Evolutionary conservation across 139 green algal species (phyloP).

Genomic region (Chlorella sorokiniana): DNA sequence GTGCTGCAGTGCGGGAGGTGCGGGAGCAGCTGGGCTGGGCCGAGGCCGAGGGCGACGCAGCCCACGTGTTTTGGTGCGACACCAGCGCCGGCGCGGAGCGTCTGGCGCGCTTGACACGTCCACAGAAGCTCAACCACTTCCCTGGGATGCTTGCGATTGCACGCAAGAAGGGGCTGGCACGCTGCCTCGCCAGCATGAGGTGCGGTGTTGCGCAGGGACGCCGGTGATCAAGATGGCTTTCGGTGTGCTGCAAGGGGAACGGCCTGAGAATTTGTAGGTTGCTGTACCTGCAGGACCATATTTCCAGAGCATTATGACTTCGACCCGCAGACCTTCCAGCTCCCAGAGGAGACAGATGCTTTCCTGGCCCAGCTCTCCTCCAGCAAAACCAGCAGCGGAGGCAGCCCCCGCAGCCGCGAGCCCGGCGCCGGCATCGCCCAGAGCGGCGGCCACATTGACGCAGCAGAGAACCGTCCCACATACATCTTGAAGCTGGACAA

Average conservation of each 20-base stretch:
- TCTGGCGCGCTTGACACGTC: conserved; percentile 61
- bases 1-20: conserved; percentile 64
- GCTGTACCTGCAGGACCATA: conserved; percentile 20
- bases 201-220: neutral
- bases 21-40: conserved; percentile 74
- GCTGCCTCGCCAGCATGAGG: conserved; percentile 67
- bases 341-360: conserved; percentile 62
- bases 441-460: too few species aligned
- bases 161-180: conserved; percentile 80
- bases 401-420: neutral
- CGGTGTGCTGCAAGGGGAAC: neutral
- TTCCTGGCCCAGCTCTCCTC: conserved; percentile 53
- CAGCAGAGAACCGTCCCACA: conserved; percentile 56
- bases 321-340: conserved; percentile 67
- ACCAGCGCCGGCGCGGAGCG: conserved; percentile 72
- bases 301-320: conserved; percentile 66
- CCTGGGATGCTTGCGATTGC: conserved; percentile 79
- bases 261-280: neutral
- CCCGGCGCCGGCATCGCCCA: neutral
- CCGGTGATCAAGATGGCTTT: too few species aligned
- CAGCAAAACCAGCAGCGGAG: neutral
- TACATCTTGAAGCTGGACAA: conserved; percentile 89
- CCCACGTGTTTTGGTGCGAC: conserved; percentile 82
- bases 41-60: conserved; percentile 71
- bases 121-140: conserved; percentile 91